Conservation (phyloP, 2,329 filamentous ascomycete genomes). For the Coleophoma cylindrospora region DNA sequence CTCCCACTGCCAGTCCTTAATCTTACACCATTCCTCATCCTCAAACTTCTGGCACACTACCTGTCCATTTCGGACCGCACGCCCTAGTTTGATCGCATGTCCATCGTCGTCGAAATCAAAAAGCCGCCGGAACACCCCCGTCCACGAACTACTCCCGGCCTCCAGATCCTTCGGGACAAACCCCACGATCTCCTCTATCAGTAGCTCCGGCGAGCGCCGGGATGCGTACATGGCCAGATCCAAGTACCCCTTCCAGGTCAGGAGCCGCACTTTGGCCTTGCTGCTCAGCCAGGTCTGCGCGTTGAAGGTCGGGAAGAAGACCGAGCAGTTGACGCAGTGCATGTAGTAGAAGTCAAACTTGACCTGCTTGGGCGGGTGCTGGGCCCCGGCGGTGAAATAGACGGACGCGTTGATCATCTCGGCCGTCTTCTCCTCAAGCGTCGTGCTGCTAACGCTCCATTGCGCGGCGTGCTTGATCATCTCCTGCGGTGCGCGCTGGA, state of each 20-base stretch:
- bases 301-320: slow-evolving; percentile 71
- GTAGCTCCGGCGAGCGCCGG: slow-evolving; percentile 55
- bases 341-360: slow-evolving; percentile 84
- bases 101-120: slow-evolving; percentile 65
- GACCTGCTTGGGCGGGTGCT: slow-evolving; percentile 56
- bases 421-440: slow-evolving; percentile 42
- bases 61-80: slow-evolving; percentile 64
- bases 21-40: slow-evolving; percentile 41
- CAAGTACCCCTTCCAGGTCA: slow-evolving; percentile 77
- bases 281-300: slow-evolving; percentile 53
- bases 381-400: slow-evolving; percentile 45
- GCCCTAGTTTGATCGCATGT: slow-evolving; percentile 70
- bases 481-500: slow-evolving; percentile 56
- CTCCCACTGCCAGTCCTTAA: slow-evolving; percentile 55
- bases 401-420: slow-evolving; percentile 67
- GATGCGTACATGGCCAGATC: slow-evolving; percentile 73
- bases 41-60: slow-evolving; percentile 41
- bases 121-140: slow-evolving; percentile 41
- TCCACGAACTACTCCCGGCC: slow-evolving; percentile 19
- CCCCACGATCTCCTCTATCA: slow-evolving; percentile 49
- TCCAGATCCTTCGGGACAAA: slow-evolving; percentile 49
- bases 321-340: slow-evolving; percentile 66
- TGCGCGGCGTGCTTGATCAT: slow-evolving; percentile 57
- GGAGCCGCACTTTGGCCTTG: slow-evolving; percentile 59
- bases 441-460: slow-evolving; percentile 50